A percentile compares a stretch with the other conserved stretches of the same genome.
These are phyloP conservation scores for Cyberlindnera mycetangii DNA, from an alignment of 805 yeast species.

Conservation along the genomic window DNA sequence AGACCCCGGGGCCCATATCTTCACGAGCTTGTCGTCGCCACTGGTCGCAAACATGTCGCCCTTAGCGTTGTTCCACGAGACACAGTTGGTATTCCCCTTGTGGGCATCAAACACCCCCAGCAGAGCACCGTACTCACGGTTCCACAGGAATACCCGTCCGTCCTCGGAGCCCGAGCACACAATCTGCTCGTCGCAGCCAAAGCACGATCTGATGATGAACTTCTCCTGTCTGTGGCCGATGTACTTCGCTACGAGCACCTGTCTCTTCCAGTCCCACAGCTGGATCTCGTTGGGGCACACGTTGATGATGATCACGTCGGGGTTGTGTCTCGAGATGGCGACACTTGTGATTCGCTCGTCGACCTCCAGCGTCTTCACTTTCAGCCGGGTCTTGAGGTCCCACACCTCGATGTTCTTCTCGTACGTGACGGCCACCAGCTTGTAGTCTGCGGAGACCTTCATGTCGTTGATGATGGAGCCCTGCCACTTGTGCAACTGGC, in stretches of 20 bases:
- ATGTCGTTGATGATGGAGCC: slow-evolving; percentile 62
- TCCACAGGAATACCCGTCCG: slow-evolving; percentile 76
- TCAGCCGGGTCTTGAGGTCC: slow-evolving; percentile 41
- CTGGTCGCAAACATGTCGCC: slow-evolving; percentile 70
- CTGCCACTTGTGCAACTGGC: slow-evolving; percentile 28
- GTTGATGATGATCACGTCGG: slow-evolving; percentile 55
- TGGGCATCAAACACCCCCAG: slow-evolving; percentile 61
- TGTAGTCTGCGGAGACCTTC: slow-evolving; percentile 63
- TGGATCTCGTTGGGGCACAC: slow-evolving; percentile 75
- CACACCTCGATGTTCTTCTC: slow-evolving; percentile 61
- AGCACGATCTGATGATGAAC: slow-evolving; percentile 69
- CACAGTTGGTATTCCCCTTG: slow-evolving; percentile 66
- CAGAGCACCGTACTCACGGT: slow-evolving; percentile 64
- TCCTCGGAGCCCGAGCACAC: slow-evolving; percentile 84
- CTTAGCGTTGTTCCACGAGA: slow-evolving; percentile 62
- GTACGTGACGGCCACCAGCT: slow-evolving; percentile 62
- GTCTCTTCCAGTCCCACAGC: slow-evolving; percentile 69
- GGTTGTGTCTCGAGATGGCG: slow-evolving; percentile 50
- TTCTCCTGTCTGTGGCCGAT: slow-evolving; percentile 71
- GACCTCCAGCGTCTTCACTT: slow-evolving; percentile 46
- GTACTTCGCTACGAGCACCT: slow-evolving; percentile 57
- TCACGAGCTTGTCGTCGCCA: slow-evolving; percentile 74
- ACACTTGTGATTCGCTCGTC: slow-evolving; percentile 65
- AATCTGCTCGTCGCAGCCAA: slow-evolving; percentile 69
- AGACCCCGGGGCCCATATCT: slow-evolving; percentile 54